A percentile compares a stretch with the other conserved stretches of the same genome.
These are phyloP conservation scores for Sechiopsis laciniata DNA, from an alignment of 306 rosid species.

Conservation along the genomic window DNA sequence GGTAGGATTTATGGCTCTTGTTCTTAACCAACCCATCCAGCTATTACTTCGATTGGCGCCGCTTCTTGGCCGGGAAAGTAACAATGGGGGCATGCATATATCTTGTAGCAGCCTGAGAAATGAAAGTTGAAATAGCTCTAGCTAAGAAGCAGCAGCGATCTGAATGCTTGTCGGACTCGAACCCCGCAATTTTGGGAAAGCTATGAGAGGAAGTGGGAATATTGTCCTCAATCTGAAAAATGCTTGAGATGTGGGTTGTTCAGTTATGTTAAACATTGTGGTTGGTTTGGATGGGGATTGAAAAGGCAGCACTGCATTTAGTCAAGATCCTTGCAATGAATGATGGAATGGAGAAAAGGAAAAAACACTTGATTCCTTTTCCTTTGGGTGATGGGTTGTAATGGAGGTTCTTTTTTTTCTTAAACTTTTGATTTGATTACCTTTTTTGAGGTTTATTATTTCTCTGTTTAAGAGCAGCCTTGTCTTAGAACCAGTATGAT, in stretches of 20 bases:
- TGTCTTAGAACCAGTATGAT: slow-evolving; percentile 36
- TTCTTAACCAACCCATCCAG: slow-evolving; percentile 23
- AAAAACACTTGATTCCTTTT: slow-evolving; percentile 9
- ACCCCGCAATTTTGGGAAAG: slow-evolving; percentile 54
- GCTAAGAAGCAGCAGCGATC: slow-evolving; percentile 8
- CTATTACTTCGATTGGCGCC: background rate
- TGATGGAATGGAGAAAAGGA: slow-evolving; percentile 24
- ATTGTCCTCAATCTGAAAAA: slow-evolving; percentile 19
- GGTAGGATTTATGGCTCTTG: slow-evolving; percentile 35
- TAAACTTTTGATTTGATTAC: background rate
- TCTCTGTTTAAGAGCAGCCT: slow-evolving; percentile 25
- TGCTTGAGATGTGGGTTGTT: slow-evolving; percentile 35
- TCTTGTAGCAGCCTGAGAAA: slow-evolving; percentile 24
- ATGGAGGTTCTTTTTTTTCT: slow-evolving; percentile 26
- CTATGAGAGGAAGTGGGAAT: slow-evolving; percentile 22
- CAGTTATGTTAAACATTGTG: slow-evolving; percentile 27
- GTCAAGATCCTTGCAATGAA: background rate
- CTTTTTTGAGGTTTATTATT: slow-evolving; percentile 15
- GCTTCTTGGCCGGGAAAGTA: slow-evolving; percentile 25
- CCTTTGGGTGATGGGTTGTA: slow-evolving; percentile 33
- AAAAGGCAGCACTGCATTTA: slow-evolving; percentile 15
- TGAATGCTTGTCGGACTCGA: slow-evolving; percentile 24
- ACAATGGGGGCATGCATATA: slow-evolving; percentile 12
- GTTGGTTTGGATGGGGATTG: slow-evolving; percentile 8
- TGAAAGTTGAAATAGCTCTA: slow-evolving; percentile 22